Percentiles rank a stretch among this genome's conserved stretches.
Conservation (phyloP, 2,329 filamentous ascomycete genomes). For the Aspergillus nomiae region DNA sequence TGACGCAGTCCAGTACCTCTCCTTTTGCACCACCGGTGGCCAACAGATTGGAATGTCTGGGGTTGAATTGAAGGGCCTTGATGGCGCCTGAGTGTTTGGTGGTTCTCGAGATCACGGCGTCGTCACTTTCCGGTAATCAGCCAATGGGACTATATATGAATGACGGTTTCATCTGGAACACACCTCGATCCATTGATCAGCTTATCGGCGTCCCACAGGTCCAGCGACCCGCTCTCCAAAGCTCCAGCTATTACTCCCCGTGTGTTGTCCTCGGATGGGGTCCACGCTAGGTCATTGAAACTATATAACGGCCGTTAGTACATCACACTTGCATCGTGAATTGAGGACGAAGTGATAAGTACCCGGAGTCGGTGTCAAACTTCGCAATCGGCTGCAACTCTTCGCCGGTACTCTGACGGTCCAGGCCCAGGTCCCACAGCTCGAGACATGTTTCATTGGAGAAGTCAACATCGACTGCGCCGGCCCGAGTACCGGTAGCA, state of each 20-base stretch:
- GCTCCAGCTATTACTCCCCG: constrained; percentile 92
- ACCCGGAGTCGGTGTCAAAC: constrained; percentile 89
- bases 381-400: constrained; percentile 85
- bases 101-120: constrained; percentile 82
- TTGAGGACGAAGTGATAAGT: constrained; percentile 28
- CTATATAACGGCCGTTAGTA: constrained; percentile 52
- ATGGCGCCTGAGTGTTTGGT: constrained; percentile 90
- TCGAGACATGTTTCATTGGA: constrained; percentile 96
- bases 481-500: constrained; percentile 90
- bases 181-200: constrained; percentile 57
- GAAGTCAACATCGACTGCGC: constrained; percentile 95
- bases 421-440: constrained; percentile 89
- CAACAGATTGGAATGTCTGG: constrained; percentile 83
- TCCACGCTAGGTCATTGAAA: constrained; percentile 97
- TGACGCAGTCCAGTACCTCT: constrained; percentile 53
- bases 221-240: constrained; percentile 88
- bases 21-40: constrained; percentile 93
- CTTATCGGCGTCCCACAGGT: constrained; percentile 87
- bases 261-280: constrained; percentile 74
- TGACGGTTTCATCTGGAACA: constrained; percentile 17
- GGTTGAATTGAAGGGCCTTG: constrained; percentile 96
- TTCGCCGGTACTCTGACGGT: constrained; percentile 71
- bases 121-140: constrained; percentile 42
- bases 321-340: background rate
- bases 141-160: constrained; percentile 8